Base-by-base conservation (phyloP, 805 yeast genomes). In the Hanseniaspora lachancei region DNA sequence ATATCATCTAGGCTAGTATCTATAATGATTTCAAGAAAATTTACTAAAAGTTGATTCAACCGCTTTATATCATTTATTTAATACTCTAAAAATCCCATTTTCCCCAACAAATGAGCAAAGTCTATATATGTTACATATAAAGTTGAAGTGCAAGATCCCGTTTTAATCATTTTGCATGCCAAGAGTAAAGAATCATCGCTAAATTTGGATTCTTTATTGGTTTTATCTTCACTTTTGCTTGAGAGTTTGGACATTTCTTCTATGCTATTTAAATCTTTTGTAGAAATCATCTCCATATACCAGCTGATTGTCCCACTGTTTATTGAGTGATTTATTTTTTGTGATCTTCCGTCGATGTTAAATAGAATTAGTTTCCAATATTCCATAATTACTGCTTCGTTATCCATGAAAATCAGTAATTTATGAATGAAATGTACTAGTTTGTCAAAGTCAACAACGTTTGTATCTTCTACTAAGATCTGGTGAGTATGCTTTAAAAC, bases 1-100 rank as follows among this genome's bases (percentile, higher is more conserved):
- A 86, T 66, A 85, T 86, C 63, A 77, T 85, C 61, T 83, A 59
- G 57, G 18, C 20, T 23, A n/a, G 15, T 47, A 43, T 40, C 32
- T 47, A 34, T 34, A 20, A 5, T 39, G 9, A 18, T 39, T 15
- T 18, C 10, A 20, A n/a, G 2, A 20, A 16, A 44, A 16, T n/a
- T 10, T 32, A 44, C 38, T 18, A 23, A 32, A 20, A 27, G 32
- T 47, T 32, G 39, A 36, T 29, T 44, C 40, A 29, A 48, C 34
- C 35, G 39, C 47, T 49, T 39, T 24, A 34, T 39, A 47, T 46
- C 16, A 20, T 32, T 12, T 8, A 18, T 16, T 42, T 43, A 50
- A 34, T 50, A 64, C 40, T 65, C 60, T 47, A 74, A 60, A 50
- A 70, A 68, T 5, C 80, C 80, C 20, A 77, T 57, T 58, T 75